These are phyloP conservation scores for Hordeum pubiflorum DNA, from an alignment of 202 grass and related monocot genomes.

Conservation along the genomic window DNA sequence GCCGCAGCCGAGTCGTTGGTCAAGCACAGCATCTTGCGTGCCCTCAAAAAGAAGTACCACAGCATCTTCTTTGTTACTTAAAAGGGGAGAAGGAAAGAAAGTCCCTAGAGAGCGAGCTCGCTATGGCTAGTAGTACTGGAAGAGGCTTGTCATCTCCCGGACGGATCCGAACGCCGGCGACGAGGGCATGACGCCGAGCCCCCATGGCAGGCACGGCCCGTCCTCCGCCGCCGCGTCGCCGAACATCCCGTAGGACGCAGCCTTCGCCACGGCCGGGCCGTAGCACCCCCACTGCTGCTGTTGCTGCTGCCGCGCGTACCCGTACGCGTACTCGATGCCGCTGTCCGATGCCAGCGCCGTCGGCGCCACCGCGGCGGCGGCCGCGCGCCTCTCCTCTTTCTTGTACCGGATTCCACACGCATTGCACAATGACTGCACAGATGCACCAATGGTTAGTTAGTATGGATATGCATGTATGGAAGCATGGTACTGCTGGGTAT, in stretches of 20 bases:
- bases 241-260: conserved; percentile 47
- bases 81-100: conserved; percentile 25
- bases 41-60: conserved; percentile 45
- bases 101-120: not conserved
- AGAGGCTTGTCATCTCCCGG: conserved; percentile 66
- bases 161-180: conserved; percentile 55
- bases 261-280: conserved; percentile 41
- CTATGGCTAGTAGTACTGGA: conserved; percentile 80
- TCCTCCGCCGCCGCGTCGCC: conserved; percentile 38
- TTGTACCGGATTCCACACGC: conserved; percentile 98
- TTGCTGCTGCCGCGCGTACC: conserved; percentile 36
- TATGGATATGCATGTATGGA: too few species aligned
- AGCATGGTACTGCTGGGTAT: not conserved
- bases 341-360: conserved; percentile 24
- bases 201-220: conserved; percentile 58
- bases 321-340: conserved; percentile 45
- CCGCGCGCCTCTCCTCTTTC: conserved; percentile 89
- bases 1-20: conserved; percentile 34
- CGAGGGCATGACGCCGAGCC: conserved; percentile 49
- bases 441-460: not conserved
- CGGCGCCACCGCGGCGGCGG: conserved; percentile 42
- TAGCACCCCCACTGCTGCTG: conserved; percentile 76
- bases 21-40: conserved; percentile 41
- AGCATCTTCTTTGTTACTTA: conserved; percentile 39
- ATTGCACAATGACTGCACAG: conserved; percentile 77